Conservation (phyloP, 176 grass and related monocot species). For the Olyra latifolia region DNA sequence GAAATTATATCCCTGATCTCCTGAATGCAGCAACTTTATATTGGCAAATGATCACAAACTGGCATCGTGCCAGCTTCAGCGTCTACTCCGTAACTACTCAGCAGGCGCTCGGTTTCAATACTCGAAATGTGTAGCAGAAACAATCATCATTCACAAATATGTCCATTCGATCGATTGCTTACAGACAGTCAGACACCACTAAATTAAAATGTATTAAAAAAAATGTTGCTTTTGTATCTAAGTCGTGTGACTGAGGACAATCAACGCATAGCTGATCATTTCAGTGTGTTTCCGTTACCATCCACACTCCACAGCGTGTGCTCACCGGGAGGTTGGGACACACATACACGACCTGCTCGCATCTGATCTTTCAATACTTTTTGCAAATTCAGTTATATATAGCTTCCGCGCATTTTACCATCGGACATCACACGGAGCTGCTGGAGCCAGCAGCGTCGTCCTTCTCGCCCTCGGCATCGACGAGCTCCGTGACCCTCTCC, state of each 20-base stretch:
- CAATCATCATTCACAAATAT: background rate
- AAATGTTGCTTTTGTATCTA: background rate
- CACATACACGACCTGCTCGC: no score
- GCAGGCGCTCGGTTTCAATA: background rate
- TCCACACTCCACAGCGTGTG: no score
- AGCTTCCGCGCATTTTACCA: background rate
- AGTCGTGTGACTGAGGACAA: background rate
- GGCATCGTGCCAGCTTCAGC: background rate
- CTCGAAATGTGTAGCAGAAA: background rate
- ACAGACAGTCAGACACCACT: background rate
- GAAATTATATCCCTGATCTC: no score
- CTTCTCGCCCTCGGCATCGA: conserved; percentile 47
- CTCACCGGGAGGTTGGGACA: no score
- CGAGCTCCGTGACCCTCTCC: conserved; percentile 48
- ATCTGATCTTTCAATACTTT: background rate
- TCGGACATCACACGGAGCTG: conserved; percentile 15
- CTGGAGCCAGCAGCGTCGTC: background rate
- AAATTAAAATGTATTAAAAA: background rate
- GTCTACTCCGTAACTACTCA: background rate
- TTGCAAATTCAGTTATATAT: background rate
- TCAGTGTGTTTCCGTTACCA: no score
- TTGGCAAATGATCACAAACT: background rate
- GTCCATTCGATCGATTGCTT: background rate
- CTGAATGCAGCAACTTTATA: background rate
- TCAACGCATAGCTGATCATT: conserved; percentile 16